These are phyloP conservation scores for Arachnopeziza araneosa DNA, from an alignment of 2,329 filamentous ascomycete genomes.

Conservation along the genomic window DNA sequence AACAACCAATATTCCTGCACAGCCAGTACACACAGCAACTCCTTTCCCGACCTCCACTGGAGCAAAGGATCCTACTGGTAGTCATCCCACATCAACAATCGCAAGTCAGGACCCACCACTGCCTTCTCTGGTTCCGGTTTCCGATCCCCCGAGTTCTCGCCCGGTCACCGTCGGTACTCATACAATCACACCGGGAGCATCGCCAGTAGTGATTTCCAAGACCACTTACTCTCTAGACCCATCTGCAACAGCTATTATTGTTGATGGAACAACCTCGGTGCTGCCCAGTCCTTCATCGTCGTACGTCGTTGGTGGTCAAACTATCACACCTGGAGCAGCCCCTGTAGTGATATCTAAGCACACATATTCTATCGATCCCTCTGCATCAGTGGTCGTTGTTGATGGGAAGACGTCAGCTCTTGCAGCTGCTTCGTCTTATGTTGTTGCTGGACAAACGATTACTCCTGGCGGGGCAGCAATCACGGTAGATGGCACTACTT, in stretches of 20 bases:
- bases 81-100: background rate
- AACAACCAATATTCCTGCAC: background rate
- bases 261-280: background rate
- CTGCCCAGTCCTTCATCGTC: background rate
- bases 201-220: background rate
- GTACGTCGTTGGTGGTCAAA: background rate
- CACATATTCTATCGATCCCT: background rate
- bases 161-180: background rate
- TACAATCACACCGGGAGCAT: constrained; percentile 1
- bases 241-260: background rate
- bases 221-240: background rate
- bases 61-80: background rate
- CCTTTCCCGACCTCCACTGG: background rate
- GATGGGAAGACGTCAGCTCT: background rate
- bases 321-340: background rate
- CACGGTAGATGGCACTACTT: background rate
- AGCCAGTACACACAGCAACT: background rate
- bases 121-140: background rate
- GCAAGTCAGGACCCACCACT: background rate
- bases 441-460: background rate
- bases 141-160: background rate
- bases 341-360: background rate
- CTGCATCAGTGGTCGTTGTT: background rate
- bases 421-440: background rate
- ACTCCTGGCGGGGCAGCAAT: background rate